phyloP scores from a whole-genome alignment of 306 rosid species.

The Benincasa hispida region DNA sequence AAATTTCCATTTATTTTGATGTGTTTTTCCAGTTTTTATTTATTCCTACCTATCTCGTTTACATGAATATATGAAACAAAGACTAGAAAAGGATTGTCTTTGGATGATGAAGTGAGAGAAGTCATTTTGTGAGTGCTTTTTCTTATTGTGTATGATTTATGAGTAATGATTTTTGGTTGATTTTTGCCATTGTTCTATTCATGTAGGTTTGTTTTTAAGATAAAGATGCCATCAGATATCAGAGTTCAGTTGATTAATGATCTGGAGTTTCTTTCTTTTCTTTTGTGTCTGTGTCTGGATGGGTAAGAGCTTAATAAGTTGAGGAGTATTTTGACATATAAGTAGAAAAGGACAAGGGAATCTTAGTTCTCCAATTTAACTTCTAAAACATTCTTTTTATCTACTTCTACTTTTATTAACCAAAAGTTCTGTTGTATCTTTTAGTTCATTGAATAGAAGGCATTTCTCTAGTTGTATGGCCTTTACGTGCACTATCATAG shows the following conservation, averaged over 20 bases:
- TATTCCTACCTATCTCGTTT: not conserved
- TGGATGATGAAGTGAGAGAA: slow-evolving; percentile 91
- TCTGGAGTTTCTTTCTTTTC: slow-evolving; percentile 3
- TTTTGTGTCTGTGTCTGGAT: not conserved
- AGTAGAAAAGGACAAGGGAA: not conserved
- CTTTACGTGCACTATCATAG: not conserved
- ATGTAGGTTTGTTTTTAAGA: slow-evolving; percentile 41
- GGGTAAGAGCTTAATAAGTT: not conserved
- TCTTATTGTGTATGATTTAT: slow-evolving; percentile 5
- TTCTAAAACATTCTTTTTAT: not conserved
- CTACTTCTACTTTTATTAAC: not conserved
- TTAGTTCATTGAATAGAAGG: not conserved
- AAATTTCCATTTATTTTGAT: slow-evolving; percentile 4
- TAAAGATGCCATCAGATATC: slow-evolving; percentile 41
- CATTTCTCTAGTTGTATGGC: not conserved
- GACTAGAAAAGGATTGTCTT: slow-evolving; percentile 74
- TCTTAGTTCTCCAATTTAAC: not conserved
- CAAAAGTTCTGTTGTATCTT: not conserved
- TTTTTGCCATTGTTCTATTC: not conserved
- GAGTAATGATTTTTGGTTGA: not conserved
- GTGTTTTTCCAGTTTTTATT: not conserved
- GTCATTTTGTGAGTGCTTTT: slow-evolving; percentile 67
- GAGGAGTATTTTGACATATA: not conserved
- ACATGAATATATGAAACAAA: slow-evolving; percentile 64
- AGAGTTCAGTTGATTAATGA: slow-evolving; percentile 42